Base-by-base conservation (phyloP, 2,329 filamentous ascomycete species). In the Cercospora sp. region DNA sequence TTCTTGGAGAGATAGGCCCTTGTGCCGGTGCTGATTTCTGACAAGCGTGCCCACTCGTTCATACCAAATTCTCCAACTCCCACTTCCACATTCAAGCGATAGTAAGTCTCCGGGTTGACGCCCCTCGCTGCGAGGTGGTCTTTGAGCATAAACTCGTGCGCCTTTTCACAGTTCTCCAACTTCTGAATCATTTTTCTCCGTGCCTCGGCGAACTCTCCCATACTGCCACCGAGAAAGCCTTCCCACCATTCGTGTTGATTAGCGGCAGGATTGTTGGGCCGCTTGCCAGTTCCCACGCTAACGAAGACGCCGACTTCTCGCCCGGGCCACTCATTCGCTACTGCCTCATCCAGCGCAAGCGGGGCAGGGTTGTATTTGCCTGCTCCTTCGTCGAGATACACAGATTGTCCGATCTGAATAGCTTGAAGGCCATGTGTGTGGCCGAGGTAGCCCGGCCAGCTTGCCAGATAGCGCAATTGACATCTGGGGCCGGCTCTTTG, bases 41-140 rank as follows among this genome's bases (percentile, higher is more conserved):
- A 90, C n/a, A 98, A 83, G 3, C 94, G 88, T 75, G 92, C 88
- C 95, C 95, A 99, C 79, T 98, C 95, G 30, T 98, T 99, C 93
- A 99, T 98, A 62, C 92, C 94, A 78, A 97, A 98, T 77, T 98
- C 95, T 63, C 94, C 94, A 3, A 98, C 94, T 1, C 94, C 95
- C 16, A 97, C 90, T 77, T 98, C 94, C 49, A 98, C 95, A 72
- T 99, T 99, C n/a, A 98, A 84, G 7, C 95, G 91, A 79, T 93
- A 97, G 82, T 99, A 99, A 78, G 96, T 92, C 67, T 97, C 94
- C 62, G 88, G 87, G 74, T 91, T 94, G 68, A 98, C 92, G 16
- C 74, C 74, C 37, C 93, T 88, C 78, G 89, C 91, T 6, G 87
- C 82, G 24, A 98, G 84, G 72, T 94, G 88, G 59, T 96, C 91